Evolutionary conservation across 2,329 filamentous ascomycete genomes (phyloP).

Genomic region (Fusarium nygamai): DNA sequence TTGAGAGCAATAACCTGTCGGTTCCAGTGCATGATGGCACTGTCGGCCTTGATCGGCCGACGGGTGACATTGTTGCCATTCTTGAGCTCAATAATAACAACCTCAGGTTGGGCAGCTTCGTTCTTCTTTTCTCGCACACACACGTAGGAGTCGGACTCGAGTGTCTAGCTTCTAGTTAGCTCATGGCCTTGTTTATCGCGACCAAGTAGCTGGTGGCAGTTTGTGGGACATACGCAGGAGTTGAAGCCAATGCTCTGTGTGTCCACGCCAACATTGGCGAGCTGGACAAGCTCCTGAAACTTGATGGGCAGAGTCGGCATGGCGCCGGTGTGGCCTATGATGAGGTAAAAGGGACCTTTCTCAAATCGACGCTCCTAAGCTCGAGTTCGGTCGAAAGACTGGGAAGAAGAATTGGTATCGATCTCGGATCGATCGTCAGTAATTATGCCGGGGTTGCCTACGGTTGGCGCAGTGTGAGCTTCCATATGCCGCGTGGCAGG

Average conservation of each 20-base stretch:
- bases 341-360: conserved; percentile 38
- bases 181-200: not conserved
- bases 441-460: conserved; percentile 40
- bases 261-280: conserved; percentile 60
- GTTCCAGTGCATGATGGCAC: conserved; percentile 99
- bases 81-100: conserved; percentile 98
- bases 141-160: conserved; percentile 97
- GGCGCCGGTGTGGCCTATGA: conserved; percentile 48
- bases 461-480: conserved; percentile 46
- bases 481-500: conserved; percentile 52
- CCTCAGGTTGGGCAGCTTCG: conserved; percentile 85
- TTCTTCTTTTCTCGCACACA: conserved; percentile 95
- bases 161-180: conserved; percentile 69
- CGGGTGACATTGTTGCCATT: conserved; percentile 96
- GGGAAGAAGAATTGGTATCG: conserved; percentile 27
- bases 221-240: conserved; percentile 71
- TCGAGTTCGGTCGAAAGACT: conserved; percentile 27
- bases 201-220: conserved; percentile 10
- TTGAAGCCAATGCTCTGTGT: conserved; percentile 76
- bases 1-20: conserved; percentile 97
- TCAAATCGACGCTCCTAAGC: conserved; percentile 41
- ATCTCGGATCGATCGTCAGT: conserved; percentile 40
- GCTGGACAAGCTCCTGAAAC: conserved; percentile 89
- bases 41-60: conserved; percentile 97
- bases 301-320: conserved; percentile 86